Conservation (phyloP, 129 eudicot genomes). For the Tagetes erecta region DNA sequence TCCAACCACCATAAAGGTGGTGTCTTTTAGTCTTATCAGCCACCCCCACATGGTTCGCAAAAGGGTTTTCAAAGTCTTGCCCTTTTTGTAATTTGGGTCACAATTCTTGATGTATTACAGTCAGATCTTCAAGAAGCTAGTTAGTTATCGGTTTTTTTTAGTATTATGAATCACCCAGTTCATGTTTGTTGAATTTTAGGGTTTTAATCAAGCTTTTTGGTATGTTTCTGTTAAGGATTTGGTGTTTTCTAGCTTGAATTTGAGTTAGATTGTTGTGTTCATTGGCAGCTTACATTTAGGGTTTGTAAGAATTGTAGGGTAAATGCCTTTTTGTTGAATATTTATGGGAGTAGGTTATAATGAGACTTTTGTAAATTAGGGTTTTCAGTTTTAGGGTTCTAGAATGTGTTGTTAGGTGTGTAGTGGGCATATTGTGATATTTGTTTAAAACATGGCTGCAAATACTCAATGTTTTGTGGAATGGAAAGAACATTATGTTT, state of each 20-base stretch:
- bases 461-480: conserved; percentile 74
- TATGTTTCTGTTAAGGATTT: conserved; percentile 5
- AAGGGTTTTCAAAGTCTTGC: conserved; percentile 33
- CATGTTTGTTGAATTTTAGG: conserved; percentile 28
- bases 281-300: neutral
- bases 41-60: conserved; percentile 23
- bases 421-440: conserved; percentile 9
- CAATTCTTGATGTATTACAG: conserved; percentile 33
- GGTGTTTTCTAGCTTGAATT: conserved; percentile 21
- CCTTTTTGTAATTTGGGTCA: conserved; percentile 33
- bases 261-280: conserved; percentile 23
- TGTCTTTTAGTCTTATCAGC: conserved; percentile 28
- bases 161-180: conserved; percentile 31
- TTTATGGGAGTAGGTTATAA: conserved; percentile 25
- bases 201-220: conserved; percentile 13
- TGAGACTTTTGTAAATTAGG: conserved; percentile 34
- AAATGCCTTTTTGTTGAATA: conserved; percentile 8
- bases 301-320: conserved; percentile 28
- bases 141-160: neutral
- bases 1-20: conserved; percentile 11
- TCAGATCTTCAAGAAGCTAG: conserved; percentile 48
- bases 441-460: conserved; percentile 45
- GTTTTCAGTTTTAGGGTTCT: conserved; percentile 24
- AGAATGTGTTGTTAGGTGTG: conserved; percentile 10
- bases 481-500: conserved; percentile 94